Percentiles rank a stretch among this genome's conserved stretches.
Evolutionary conservation across 73 alveolate genomes (phyloP).

Genomic region (Tetrahymena thermophila): DNA sequence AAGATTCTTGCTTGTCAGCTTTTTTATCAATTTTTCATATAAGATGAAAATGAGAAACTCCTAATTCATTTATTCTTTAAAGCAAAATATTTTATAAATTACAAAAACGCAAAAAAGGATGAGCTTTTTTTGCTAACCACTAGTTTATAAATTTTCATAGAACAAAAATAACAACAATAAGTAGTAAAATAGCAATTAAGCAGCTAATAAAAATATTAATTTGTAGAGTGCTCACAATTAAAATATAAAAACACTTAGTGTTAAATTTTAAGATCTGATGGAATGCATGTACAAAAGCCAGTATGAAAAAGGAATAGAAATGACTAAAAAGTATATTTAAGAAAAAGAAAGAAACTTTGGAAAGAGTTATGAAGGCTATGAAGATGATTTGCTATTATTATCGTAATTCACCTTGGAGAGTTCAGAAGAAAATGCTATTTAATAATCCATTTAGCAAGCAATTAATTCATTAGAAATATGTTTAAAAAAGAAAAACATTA

Average conservation of each 20-base stretch:
- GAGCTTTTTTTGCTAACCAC: neutral
- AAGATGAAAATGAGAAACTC: neutral
- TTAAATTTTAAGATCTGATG: neutral
- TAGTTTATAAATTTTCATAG: neutral
- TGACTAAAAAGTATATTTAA: neutral
- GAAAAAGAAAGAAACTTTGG: neutral
- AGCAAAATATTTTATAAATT: neutral
- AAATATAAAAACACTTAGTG: neutral
- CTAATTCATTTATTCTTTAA: neutral
- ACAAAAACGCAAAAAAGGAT: neutral
- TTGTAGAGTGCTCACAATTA: neutral
- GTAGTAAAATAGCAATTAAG: neutral
- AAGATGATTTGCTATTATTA: neutral
- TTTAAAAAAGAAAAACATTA: neutral
- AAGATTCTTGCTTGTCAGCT: neutral
- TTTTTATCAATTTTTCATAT: too few species aligned
- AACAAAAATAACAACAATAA: neutral
- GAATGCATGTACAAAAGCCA: neutral
- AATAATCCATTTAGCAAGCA: neutral
- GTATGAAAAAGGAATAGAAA: neutral
- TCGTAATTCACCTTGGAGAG: neutral
- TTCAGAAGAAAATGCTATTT: neutral
- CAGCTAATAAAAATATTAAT: neutral
- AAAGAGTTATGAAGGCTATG: neutral
- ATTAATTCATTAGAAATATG: neutral